Evolutionary conservation across 345 rosid species (phyloP), one percentile per base, ranked within the genome.

Genomic region (Salix purpurea): DNA sequence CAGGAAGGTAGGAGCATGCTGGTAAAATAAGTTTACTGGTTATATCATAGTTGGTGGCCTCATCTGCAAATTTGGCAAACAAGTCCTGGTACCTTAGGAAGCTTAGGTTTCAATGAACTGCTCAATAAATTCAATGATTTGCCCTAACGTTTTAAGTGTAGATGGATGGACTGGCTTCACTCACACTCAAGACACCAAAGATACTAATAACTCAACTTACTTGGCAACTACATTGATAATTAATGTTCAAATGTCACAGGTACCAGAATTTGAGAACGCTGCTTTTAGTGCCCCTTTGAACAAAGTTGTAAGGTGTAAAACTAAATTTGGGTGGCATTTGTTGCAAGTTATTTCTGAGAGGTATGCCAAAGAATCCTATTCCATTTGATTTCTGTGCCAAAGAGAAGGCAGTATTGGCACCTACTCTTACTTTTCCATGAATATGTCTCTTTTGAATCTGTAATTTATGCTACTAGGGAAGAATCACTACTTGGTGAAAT

Each of bases 191-290:
- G 52, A 68, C 71, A 37, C n/a, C 32, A 70, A 12, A n/a, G 32
- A 26, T 61, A 64, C 6, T 18, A 52, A 37, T 44, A 26, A 23
- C 62, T 77, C 34, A 61, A 26, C 15, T 74, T 39, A 61, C 48
- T 74, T 65, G 69, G 7, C 65, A 70, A 26, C 62, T 48, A 61
- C 60, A n/a, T 73, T 73, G 77, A 80, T 71, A 64, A 46, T 54
- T 28, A 66, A 18, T 77, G 15, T 30, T 74, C 60, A 69, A 81
- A 42, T 77, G 39, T 78, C 73, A 69, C 84, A 91, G 98, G 94
- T 94, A 48, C 92, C 97, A 36, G 95, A 94, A 80, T 94, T 94
- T 83, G 97, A 94, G 87, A 89, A 94, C 87, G 94, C 91, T 86
- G 97, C 97, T 46, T 94, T 92, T 77, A 69, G 36, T 75, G 89